Percentiles rank a stretch among this genome's conserved stretches.
phyloP scores from a whole-genome alignment of 805 yeast genomes.

The Wickerhamomyces mucosus region DNA sequence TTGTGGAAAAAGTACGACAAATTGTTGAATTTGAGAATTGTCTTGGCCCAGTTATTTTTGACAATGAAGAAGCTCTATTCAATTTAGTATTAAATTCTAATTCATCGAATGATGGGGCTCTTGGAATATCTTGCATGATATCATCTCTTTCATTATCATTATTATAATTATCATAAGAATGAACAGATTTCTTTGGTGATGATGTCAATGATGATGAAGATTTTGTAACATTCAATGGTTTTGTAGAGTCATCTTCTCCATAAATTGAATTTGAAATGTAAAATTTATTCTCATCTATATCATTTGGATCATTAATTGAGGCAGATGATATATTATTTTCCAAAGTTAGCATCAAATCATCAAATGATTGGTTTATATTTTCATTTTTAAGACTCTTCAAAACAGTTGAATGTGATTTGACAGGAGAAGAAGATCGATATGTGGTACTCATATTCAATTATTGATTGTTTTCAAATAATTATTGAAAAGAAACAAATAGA shows the following conservation, averaged over 20 bases:
- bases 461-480: no score
- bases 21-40: slow-evolving; percentile 15
- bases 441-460: slow-evolving; percentile 3
- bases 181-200: background rate
- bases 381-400: slow-evolving; percentile 1
- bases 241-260: background rate
- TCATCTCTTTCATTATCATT: slow-evolving; percentile 2
- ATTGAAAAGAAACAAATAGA: no score
- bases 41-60: slow-evolving; percentile 23
- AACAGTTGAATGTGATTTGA: slow-evolving; percentile 5
- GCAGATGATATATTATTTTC: slow-evolving; percentile 18
- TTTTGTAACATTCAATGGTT: background rate
- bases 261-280: background rate
- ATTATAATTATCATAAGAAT: slow-evolving; percentile 4
- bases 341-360: slow-evolving; percentile 25
- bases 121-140: slow-evolving; percentile 17
- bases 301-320: slow-evolving; percentile 3
- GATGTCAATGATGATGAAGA: background rate
- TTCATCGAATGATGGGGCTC: slow-evolving; percentile 23
- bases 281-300: background rate
- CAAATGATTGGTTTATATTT: slow-evolving; percentile 24
- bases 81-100: slow-evolving; percentile 22
- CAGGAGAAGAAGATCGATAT: slow-evolving; percentile 15
- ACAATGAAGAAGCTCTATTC: slow-evolving; percentile 19
- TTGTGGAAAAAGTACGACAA: slow-evolving; percentile 13